Percentiles rank a stretch among this genome's conserved stretches.
Evolutionary conservation across 2,329 filamentous ascomycete species (phyloP).

Genomic region (Sporothrix luriei): DNA sequence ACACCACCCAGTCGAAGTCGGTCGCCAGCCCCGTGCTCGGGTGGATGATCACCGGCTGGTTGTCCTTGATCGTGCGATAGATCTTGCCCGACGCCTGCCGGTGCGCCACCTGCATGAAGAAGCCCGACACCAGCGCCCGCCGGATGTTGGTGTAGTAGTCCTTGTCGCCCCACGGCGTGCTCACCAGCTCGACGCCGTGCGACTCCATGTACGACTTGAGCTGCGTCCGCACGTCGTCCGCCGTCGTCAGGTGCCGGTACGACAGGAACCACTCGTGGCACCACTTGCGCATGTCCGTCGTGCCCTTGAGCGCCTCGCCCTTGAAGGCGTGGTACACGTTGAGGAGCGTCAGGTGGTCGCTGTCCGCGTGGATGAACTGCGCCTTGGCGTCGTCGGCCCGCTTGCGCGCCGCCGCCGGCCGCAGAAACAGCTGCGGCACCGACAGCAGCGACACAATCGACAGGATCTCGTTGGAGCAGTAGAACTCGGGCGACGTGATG

Average conservation of each 20-base stretch:
- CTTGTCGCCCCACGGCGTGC: slow-evolving; percentile 89
- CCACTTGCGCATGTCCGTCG: slow-evolving; percentile 78
- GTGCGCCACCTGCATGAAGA: slow-evolving; percentile 99
- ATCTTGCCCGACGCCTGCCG: slow-evolving; percentile 84
- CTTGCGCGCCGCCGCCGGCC: slow-evolving; percentile 81
- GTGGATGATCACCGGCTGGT: slow-evolving; percentile 90
- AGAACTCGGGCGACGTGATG: slow-evolving; percentile 95
- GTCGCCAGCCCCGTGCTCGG: slow-evolving; percentile 86
- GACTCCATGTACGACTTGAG: slow-evolving; percentile 97
- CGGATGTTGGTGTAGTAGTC: slow-evolving; percentile 98
- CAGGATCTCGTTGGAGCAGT: slow-evolving; percentile 97
- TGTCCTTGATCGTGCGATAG: slow-evolving; percentile 95
- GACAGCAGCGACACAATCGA: slow-evolving; percentile 93
- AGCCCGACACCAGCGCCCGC: slow-evolving; percentile 85
- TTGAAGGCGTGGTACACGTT: slow-evolving; percentile 99
- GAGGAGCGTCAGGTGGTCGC: slow-evolving; percentile 92
- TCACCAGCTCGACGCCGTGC: slow-evolving; percentile 79
- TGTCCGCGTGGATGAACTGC: slow-evolving; percentile 87
- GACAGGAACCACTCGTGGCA: slow-evolving; percentile 97
- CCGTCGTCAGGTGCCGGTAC: slow-evolving; percentile 82
- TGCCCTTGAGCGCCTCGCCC: slow-evolving; percentile 63
- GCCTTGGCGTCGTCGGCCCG: slow-evolving; percentile 97
- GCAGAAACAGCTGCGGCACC: slow-evolving; percentile 90
- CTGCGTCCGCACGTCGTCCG: slow-evolving; percentile 90
- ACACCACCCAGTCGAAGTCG: slow-evolving; percentile 94